Percentiles rank a stretch among this genome's conserved stretches.
Evolutionary conservation across 2,329 filamentous ascomycete genomes (phyloP).

Genomic region (Stachybotrys chartarum): DNA sequence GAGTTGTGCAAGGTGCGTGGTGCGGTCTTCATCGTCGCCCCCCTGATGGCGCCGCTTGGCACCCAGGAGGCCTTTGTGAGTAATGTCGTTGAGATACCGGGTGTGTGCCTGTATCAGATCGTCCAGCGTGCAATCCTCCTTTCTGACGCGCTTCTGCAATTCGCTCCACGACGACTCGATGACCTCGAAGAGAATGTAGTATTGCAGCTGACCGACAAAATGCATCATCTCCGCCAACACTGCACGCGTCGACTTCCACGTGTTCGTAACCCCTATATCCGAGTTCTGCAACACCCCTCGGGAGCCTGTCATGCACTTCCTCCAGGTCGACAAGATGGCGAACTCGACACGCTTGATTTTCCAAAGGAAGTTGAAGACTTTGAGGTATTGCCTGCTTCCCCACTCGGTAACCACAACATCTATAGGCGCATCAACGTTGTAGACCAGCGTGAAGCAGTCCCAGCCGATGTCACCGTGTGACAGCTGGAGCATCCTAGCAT

Average conservation of each 20-base stretch:
- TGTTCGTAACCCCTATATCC: slow-evolving; percentile 59
- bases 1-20: slow-evolving; percentile 81
- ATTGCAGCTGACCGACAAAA: slow-evolving; percentile 93
- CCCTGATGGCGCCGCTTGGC: slow-evolving; percentile 45
- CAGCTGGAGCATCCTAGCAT: slow-evolving; percentile 96
- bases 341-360: slow-evolving; percentile 97
- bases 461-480: slow-evolving; percentile 96
- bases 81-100: slow-evolving; percentile 86
- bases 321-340: slow-evolving; percentile 82
- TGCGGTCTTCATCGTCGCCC: slow-evolving; percentile 55
- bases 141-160: slow-evolving; percentile 73
- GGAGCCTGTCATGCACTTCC: slow-evolving; percentile 90
- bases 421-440: slow-evolving; percentile 93
- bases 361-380: slow-evolving; percentile 99
- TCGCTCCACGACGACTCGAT: slow-evolving; percentile 95
- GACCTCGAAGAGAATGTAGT: slow-evolving; percentile 98
- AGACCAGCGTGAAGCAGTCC: slow-evolving; percentile 98
- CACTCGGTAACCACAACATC: slow-evolving; percentile 97
- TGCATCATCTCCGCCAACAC: slow-evolving; percentile 97
- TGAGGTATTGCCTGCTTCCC: slow-evolving; percentile 92
- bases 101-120: slow-evolving; percentile 90
- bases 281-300: slow-evolving; percentile 80
- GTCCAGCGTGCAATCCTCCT: slow-evolving; percentile 85
- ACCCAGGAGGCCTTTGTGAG: slow-evolving; percentile 88
- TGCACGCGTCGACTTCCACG: slow-evolving; percentile 88